Conservation (phyloP, 495 filamentous ascomycete genomes). For the Aspergillus wentii region DNA sequence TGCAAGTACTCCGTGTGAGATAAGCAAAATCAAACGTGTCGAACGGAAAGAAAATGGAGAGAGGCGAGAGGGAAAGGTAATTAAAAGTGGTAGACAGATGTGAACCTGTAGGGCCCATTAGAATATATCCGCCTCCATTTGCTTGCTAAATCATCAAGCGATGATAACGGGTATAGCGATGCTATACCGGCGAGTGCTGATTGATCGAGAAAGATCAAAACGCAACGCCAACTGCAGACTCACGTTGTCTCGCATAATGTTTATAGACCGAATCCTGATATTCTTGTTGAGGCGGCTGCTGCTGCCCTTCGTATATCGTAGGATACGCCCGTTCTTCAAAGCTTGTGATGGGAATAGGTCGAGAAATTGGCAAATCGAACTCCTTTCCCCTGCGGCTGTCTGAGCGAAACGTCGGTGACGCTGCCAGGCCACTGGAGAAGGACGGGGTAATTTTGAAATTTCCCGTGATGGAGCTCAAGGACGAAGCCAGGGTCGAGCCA, state of each 20-base stretch:
- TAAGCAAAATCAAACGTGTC: too few species aligned
- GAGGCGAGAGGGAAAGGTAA: too few species aligned
- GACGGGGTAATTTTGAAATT: constrained; percentile 17
- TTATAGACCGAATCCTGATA: constrained; percentile 10
- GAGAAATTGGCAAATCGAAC: constrained; percentile 14
- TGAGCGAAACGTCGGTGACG: constrained; percentile 18
- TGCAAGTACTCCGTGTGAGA: too few species aligned
- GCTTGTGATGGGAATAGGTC: neutral
- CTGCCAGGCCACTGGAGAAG: constrained; percentile 24
- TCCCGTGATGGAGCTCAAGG: constrained; percentile 19
- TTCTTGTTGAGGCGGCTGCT: constrained; percentile 8
- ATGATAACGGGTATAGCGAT: neutral
- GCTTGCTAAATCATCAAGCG: neutral
- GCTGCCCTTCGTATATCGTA: constrained; percentile 25
- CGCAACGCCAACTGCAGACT: neutral
- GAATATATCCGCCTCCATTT: neutral
- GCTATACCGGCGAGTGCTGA: neutral
- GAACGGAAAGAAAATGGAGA: too few species aligned
- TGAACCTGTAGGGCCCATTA: too few species aligned
- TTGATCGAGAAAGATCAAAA: neutral
- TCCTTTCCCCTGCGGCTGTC: constrained; percentile 21
- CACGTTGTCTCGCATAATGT: constrained; percentile 4
- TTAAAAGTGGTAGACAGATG: too few species aligned
- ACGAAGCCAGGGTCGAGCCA: constrained; percentile 33
- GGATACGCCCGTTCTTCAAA: constrained; percentile 9